Base-by-base conservation (phyloP, 2,329 filamentous ascomycete genomes). In the Epichloe hybrida region DNA sequence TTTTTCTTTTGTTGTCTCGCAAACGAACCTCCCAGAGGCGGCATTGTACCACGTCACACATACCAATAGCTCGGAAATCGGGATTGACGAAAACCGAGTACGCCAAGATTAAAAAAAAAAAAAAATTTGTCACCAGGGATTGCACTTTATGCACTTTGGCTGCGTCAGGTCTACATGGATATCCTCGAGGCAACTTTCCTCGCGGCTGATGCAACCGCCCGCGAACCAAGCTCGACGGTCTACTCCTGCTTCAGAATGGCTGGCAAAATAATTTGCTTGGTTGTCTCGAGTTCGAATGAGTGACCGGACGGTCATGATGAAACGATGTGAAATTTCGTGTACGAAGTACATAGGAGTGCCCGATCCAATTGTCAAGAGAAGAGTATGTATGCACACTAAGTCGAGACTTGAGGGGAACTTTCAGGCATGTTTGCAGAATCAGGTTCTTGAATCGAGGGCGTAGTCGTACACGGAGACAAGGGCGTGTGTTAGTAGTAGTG, bases 41-140 rank as follows among this genome's bases (percentile, higher is more conserved):
- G 52, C 54, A 51, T 56, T 53, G 41, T 44, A 38, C 17, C 34
- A 20, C 15, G 37, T 5, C 13, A 50, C 39, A 48, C 44, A 37
- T 51, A 49, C 46, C 21, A 41, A 48, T 27, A 5, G 38, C 46
- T 12, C 27, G 13, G 21, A 46, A 39, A 21, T 36, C n/a, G 31
- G n/a, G 48, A 27, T 31, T 11, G 5, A 11, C n/a, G 15, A 17
- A 45, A 34, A 21, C 8, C 17, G 17, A 38, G 3, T 23, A 35
- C 12, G 6, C 35, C 11, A 38, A 48, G 6, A 38, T 13, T 1
- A 31, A 31, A 49, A 36, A 38, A 43, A 48, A 23, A 41, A 23
- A 23, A 23, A 2, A 5, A 46, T 21, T 4, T 17, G 34, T 39
- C 6, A 21, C 35, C 21, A 20, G 40, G 15, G 38, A 31, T 44